Evolutionary conservation across 768 basidiomycete species (phyloP).

Genomic region (Russula sp.): DNA sequence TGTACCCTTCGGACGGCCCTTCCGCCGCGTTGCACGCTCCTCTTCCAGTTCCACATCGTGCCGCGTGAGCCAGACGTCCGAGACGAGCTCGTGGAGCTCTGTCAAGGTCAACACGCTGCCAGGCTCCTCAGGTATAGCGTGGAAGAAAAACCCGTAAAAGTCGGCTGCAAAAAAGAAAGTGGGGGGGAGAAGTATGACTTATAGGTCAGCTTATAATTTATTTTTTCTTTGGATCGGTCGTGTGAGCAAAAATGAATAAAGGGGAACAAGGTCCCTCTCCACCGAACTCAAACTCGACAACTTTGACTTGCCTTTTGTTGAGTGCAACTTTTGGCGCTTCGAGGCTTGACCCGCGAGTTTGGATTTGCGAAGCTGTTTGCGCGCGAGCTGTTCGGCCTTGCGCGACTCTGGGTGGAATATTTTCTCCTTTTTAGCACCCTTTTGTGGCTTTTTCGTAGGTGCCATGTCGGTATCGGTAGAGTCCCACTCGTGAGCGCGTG

Average conservation of each 20-base stretch:
- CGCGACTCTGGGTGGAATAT: slow-evolving; percentile 77
- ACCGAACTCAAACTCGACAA: too few relatives aligned
- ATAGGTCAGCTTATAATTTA: too few relatives aligned
- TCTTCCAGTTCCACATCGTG: slow-evolving; percentile 56
- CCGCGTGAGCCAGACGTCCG: slow-evolving; percentile 66
- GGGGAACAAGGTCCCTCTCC: too few relatives aligned
- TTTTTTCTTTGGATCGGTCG: too few relatives aligned
- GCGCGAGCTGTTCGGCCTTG: slow-evolving; percentile 69
- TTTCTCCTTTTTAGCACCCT: slow-evolving; percentile 56
- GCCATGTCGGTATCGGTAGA: slow-evolving; percentile 1
- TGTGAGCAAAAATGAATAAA: too few relatives aligned
- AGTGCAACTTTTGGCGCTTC: slow-evolving; percentile 52
- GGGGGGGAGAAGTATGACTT: too few relatives aligned
- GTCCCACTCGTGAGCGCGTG: not conserved
- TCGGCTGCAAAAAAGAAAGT: slow-evolving; percentile 39
- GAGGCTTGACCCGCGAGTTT: slow-evolving; percentile 52
- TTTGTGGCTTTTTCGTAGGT: slow-evolving; percentile 12
- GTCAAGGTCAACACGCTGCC: slow-evolving; percentile 42
- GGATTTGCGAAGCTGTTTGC: slow-evolving; percentile 59
- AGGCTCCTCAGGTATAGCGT: slow-evolving; percentile 54
- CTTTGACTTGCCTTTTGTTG: slow-evolving; percentile 40
- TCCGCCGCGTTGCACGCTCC: slow-evolving; percentile 54
- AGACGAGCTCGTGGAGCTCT: slow-evolving; percentile 57
- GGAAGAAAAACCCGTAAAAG: slow-evolving; percentile 68
- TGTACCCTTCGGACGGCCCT: slow-evolving; percentile 67